These are phyloP conservation scores for Syncephalastrum racemosum DNA, from an alignment of 371 early-diverging fungal species.

Conservation along the genomic window DNA sequence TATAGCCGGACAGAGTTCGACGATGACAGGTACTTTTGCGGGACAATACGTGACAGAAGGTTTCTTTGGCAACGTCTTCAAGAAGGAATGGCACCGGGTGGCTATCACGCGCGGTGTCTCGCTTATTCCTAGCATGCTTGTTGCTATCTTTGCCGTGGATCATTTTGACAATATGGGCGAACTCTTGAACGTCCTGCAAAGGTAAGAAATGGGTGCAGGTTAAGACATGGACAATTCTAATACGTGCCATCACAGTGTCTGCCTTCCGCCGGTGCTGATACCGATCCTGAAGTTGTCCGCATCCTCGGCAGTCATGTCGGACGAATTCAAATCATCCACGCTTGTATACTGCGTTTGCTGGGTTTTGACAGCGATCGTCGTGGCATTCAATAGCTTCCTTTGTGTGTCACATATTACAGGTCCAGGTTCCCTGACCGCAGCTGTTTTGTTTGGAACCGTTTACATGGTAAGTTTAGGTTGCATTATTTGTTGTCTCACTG, in stretches of 20 bases:
- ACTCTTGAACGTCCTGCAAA: slow-evolving; percentile 70
- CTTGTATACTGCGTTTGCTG: slow-evolving; percentile 31
- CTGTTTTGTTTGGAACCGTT: slow-evolving; percentile 15
- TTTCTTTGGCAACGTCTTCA: slow-evolving; percentile 61
- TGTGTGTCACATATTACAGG: slow-evolving; percentile 39
- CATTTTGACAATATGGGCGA: slow-evolving; percentile 70
- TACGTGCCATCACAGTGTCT: slow-evolving; percentile 41
- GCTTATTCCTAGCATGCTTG: slow-evolving; percentile 67
- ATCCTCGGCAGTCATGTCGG: slow-evolving; percentile 48
- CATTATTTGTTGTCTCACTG: background rate
- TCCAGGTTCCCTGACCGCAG: slow-evolving; percentile 1
- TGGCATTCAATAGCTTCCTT: slow-evolving; percentile 55
- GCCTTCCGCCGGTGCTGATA: slow-evolving; percentile 71
- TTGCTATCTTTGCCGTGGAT: slow-evolving; percentile 61
- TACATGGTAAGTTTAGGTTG: slow-evolving; percentile 15
- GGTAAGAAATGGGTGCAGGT: slow-evolving; percentile 21
- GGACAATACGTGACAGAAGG: slow-evolving; percentile 78
- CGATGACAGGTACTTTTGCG: slow-evolving; percentile 76
- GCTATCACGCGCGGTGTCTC: slow-evolving; percentile 67
- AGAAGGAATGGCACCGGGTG: slow-evolving; percentile 70
- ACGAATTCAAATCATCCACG: slow-evolving; percentile 40
- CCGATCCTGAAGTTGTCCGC: slow-evolving; percentile 68
- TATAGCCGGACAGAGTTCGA: slow-evolving; percentile 69
- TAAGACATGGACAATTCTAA: background rate
- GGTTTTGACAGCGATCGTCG: slow-evolving; percentile 45